A percentile compares a stretch with the other conserved stretches of the same genome.
phyloP scores from a whole-genome alignment of 768 basidiomycete species.

The Tylopilus plumbeoviolaceoides region DNA sequence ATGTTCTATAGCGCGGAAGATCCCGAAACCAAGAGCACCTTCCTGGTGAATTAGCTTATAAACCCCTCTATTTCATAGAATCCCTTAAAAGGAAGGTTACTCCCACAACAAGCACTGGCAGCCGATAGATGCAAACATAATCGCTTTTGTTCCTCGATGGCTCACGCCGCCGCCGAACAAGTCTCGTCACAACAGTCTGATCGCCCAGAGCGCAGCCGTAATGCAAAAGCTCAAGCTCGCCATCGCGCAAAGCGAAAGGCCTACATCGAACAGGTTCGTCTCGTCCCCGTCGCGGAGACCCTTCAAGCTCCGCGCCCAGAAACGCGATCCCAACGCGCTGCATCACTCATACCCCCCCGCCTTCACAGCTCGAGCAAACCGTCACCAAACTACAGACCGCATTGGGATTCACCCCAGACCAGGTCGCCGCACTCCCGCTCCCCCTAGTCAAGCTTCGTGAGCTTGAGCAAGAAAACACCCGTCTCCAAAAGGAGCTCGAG shows the following conservation, averaged over 20 bases:
- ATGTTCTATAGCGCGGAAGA: no score
- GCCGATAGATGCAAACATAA: no score
- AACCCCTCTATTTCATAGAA: no score
- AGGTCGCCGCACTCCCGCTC: conserved; percentile 68
- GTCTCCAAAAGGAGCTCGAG: conserved; percentile 69
- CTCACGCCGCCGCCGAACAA: conserved; percentile 45
- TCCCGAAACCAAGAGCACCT: no score
- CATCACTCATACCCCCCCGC: neutral
- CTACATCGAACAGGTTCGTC: conserved; percentile 80
- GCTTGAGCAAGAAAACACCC: conserved; percentile 74
- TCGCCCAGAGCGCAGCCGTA: conserved; percentile 80
- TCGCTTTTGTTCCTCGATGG: conserved; percentile 59
- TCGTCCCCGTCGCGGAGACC: neutral
- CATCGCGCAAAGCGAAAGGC: conserved; percentile 92
- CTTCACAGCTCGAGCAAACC: conserved; percentile 69
- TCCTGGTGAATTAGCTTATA: no score
- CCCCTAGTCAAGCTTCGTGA: conserved; percentile 74
- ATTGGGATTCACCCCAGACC: conserved; percentile 68
- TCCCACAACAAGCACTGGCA: no score
- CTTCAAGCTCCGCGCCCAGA: conserved; percentile 2
- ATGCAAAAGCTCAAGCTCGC: conserved; percentile 83
- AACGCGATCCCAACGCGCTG: conserved; percentile 11
- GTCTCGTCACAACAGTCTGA: conserved; percentile 43
- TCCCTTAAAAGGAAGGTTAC: no score
- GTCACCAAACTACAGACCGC: conserved; percentile 81